Evolutionary conservation across 2,329 filamentous ascomycete species (phyloP).

Genomic region (Aspergillus pseudoterreus): DNA sequence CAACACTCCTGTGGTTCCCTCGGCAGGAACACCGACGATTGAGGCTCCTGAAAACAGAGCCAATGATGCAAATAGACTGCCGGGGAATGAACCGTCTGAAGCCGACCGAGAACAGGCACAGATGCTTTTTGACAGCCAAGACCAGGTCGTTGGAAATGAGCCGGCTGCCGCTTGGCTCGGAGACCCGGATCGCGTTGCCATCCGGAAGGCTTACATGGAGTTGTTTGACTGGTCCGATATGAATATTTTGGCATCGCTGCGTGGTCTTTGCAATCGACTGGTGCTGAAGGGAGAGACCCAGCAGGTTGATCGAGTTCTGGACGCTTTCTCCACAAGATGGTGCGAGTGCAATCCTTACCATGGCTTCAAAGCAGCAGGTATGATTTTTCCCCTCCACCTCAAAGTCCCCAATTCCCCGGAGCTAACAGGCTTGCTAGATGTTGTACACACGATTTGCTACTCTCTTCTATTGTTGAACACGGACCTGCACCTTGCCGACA

Average conservation of each 20-base stretch:
- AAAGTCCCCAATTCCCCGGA: background rate
- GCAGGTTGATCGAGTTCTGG: constrained; percentile 90
- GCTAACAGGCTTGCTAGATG: constrained; percentile 55
- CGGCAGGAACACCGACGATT: constrained; percentile 22
- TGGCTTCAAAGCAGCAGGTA: constrained; percentile 85
- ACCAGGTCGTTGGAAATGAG: constrained; percentile 73
- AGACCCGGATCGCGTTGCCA: constrained; percentile 49
- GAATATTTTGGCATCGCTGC: constrained; percentile 74
- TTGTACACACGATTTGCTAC: constrained; percentile 96
- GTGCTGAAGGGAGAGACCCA: constrained; percentile 89
- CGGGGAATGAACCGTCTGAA: constrained; percentile 43
- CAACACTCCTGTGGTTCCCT: constrained; percentile 37
- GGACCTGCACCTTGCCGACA: constrained; percentile 90
- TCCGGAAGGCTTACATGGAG: constrained; percentile 81
- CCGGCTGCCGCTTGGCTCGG: constrained; percentile 87
- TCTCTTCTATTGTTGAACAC: constrained; percentile 94
- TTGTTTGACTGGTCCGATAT: constrained; percentile 80
- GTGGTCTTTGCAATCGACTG: constrained; percentile 75
- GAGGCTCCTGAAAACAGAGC: constrained; percentile 15
- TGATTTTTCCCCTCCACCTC: constrained; percentile 27
- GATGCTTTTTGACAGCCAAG: constrained; percentile 75
- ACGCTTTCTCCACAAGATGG: constrained; percentile 86
- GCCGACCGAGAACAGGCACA: constrained; percentile 74
- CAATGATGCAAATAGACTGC: constrained; percentile 15
- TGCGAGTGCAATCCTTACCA: constrained; percentile 89